A percentile compares a stretch with the other conserved stretches of the same genome.
Evolutionary conservation across 441 rosid genomes (phyloP).

Genomic region (Brassica balearica): DNA sequence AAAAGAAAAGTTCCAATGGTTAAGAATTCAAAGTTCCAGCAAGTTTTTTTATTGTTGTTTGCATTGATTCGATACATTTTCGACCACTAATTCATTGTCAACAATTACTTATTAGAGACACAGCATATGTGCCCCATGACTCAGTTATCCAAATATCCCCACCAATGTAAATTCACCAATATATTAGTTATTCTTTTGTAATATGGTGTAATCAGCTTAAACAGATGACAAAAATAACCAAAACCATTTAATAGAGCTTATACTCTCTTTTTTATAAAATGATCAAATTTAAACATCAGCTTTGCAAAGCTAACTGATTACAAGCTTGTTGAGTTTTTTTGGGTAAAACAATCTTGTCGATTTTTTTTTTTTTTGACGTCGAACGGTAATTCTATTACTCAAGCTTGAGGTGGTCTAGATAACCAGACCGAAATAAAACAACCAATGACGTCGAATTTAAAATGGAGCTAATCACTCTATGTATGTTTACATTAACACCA

Average conservation of each 20-base stretch:
- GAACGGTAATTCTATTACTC: too few relatives aligned
- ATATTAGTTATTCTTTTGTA: neutral
- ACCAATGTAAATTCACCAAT: constrained; percentile 17
- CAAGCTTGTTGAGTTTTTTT: neutral
- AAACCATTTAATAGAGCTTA: constrained; percentile 3
- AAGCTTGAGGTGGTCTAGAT: too few relatives aligned
- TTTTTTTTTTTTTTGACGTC: too few relatives aligned
- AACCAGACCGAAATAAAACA: too few relatives aligned
- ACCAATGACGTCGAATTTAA: neutral
- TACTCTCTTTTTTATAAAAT: neutral
- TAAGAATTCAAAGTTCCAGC: neutral
- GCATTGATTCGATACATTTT: constrained; percentile 2
- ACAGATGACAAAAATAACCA: neutral
- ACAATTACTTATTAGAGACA: constrained; percentile 22
- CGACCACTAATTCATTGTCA: constrained; percentile 23
- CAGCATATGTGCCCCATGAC: constrained; percentile 26
- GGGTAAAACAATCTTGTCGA: too few relatives aligned
- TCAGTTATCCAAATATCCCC: constrained; percentile 19
- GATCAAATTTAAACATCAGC: constrained; percentile 2
- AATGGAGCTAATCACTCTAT: neutral
- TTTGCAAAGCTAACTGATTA: constrained; percentile 6
- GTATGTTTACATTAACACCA: neutral
- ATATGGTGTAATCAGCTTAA: neutral
- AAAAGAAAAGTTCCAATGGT: constrained; percentile 19
- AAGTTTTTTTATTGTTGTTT: neutral